These are phyloP conservation scores for Trypanosoma mega DNA, from an alignment of 208 protist species.

Conservation along the genomic window DNA sequence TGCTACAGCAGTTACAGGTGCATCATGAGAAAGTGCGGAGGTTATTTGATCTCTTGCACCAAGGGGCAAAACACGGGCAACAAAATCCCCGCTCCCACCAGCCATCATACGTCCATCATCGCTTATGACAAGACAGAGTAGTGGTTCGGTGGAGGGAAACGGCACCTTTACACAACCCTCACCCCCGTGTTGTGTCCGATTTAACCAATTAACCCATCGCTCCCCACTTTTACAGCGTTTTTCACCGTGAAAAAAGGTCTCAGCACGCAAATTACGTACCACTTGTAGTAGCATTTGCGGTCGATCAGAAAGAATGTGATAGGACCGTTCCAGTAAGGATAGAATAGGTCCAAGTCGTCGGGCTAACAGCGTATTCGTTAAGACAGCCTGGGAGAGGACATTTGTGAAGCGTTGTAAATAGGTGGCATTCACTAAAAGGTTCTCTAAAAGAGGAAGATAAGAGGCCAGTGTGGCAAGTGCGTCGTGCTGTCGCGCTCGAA, in stretches of 20 bases:
- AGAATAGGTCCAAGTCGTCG: constrained; percentile 35
- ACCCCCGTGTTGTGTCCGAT: constrained; percentile 54
- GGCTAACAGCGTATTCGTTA: constrained; percentile 19
- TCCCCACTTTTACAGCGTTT: neutral
- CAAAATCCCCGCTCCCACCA: constrained; percentile 46
- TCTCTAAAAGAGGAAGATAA: constrained; percentile 79
- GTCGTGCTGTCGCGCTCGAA: constrained; percentile 55
- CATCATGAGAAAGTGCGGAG: constrained; percentile 30
- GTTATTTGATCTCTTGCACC: constrained; percentile 30
- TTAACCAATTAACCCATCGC: constrained; percentile 69
- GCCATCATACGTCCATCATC: constrained; percentile 53
- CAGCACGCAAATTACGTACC: constrained; percentile 47
- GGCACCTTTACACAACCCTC: constrained; percentile 34
- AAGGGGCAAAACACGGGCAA: constrained; percentile 40
- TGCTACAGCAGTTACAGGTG: constrained; percentile 52
- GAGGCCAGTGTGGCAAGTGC: constrained; percentile 37
- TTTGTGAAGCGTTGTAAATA: constrained; percentile 53
- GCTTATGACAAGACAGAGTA: constrained; percentile 54
- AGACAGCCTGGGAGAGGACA: constrained; percentile 37
- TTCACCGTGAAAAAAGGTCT: too few species aligned
- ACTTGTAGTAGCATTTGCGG: constrained; percentile 69
- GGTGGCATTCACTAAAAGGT: constrained; percentile 30
- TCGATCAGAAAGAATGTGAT: constrained; percentile 54
- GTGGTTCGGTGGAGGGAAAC: constrained; percentile 38
- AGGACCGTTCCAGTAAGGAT: constrained; percentile 53